A percentile compares a stretch with the other conserved stretches of the same genome.
phyloP scores from a whole-genome alignment of 1,284 basidiomycete genomes.

The Papiliotrema flavescens region DNA sequence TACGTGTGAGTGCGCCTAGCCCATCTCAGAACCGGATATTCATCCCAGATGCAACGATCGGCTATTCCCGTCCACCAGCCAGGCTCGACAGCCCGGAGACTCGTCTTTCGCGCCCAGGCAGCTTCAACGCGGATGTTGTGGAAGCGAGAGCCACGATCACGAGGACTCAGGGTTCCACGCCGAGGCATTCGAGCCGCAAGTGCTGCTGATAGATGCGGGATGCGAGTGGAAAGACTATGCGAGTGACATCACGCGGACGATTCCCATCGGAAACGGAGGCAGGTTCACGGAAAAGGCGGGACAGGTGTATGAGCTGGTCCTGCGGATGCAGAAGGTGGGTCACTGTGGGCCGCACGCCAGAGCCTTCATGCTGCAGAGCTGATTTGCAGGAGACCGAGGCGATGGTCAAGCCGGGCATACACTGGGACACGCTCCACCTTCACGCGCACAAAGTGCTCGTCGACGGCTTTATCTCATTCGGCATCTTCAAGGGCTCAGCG shows the following conservation, averaged over 20 bases:
- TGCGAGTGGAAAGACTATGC: slow-evolving; percentile 71
- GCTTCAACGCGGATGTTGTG: slow-evolving; percentile 43
- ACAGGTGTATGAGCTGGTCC: slow-evolving; percentile 76
- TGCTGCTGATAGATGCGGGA: slow-evolving; percentile 85
- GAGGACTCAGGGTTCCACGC: slow-evolving; percentile 24
- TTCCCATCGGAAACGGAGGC: slow-evolving; percentile 73
- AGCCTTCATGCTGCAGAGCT: too few relatives aligned
- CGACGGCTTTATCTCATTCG: slow-evolving; percentile 72
- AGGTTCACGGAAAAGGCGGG: slow-evolving; percentile 74
- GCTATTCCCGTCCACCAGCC: slow-evolving; percentile 41
- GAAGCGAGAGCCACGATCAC: slow-evolving; percentile 28
- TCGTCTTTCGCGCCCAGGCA: slow-evolving; percentile 31
- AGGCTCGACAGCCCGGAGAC: slow-evolving; percentile 32
- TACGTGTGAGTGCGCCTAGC: slow-evolving; percentile 68
- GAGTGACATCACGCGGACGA: slow-evolving; percentile 47
- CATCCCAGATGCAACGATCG: slow-evolving; percentile 45
- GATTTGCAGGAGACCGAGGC: slow-evolving; percentile 61
- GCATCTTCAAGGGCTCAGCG: slow-evolving; percentile 66
- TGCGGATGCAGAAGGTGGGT: slow-evolving; percentile 76
- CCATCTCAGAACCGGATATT: slow-evolving; percentile 51
- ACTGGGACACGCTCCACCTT: slow-evolving; percentile 82
- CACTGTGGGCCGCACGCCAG: neutral
- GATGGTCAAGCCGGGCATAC: slow-evolving; percentile 64
- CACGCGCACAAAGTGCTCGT: slow-evolving; percentile 74
- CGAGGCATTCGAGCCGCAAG: slow-evolving; percentile 58